Conservation (phyloP, 2,329 filamentous ascomycete genomes). For the Pyricularia pennisetigena region DNA sequence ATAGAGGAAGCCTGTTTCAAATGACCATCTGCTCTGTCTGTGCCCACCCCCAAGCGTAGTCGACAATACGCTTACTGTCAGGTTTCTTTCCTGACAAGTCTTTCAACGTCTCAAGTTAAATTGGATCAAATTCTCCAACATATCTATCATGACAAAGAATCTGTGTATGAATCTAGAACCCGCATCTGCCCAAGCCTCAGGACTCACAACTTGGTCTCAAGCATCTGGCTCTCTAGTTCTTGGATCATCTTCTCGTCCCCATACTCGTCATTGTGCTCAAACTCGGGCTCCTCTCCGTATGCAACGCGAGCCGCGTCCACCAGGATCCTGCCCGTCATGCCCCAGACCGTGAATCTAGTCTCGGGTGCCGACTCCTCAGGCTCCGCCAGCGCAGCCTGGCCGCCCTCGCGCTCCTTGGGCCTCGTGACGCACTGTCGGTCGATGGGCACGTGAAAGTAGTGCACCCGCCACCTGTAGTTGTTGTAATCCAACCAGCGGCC, state of each 20-base stretch:
- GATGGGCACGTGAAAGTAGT: slow-evolving; percentile 86
- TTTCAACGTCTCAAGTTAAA: no score
- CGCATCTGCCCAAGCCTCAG: background rate
- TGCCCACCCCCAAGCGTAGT: no score
- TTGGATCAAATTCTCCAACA: background rate
- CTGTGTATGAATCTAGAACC: background rate
- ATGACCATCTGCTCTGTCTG: no score
- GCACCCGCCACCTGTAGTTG: slow-evolving; percentile 69
- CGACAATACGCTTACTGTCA: no score
- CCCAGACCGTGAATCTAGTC: slow-evolving; percentile 75
- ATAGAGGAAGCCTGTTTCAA: no score
- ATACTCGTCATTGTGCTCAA: slow-evolving; percentile 54
- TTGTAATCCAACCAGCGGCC: slow-evolving; percentile 77
- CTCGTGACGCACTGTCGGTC: slow-evolving; percentile 58
- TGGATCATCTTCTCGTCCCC: slow-evolving; percentile 44
- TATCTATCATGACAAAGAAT: background rate
- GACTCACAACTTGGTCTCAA: slow-evolving; percentile 4
- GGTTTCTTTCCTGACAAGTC: no score
- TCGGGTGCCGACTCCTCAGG: slow-evolving; percentile 32
- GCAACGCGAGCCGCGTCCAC: slow-evolving; percentile 82
- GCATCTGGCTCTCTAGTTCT: slow-evolving; percentile 21
- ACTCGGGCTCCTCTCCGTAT: slow-evolving; percentile 73
- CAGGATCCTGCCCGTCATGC: slow-evolving; percentile 86
- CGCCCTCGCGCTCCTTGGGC: slow-evolving; percentile 30
- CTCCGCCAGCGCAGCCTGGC: slow-evolving; percentile 32